Base-by-base conservation (phyloP, 208 protist genomes). In the Crithidia mellificae region DNA sequence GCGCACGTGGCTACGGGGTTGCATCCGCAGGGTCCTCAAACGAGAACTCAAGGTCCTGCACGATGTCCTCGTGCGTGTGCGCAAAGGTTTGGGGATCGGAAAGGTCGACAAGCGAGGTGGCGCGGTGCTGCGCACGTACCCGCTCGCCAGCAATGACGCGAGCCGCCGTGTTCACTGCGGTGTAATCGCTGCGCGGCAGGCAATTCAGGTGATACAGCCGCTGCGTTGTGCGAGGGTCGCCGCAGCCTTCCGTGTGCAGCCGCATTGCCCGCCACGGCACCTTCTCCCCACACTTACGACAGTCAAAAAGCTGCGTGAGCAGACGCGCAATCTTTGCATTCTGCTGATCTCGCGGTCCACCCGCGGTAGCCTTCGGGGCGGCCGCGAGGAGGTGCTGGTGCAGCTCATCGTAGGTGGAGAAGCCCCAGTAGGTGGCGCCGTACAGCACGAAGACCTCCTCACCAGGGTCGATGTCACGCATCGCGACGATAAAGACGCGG, bases 381-480 rank as follows among this genome's bases (percentile, higher is more conserved):
- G 44, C 22, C 46, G 32, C 59, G 1, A 20, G 0, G n/a, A 65
- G 39, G 55, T 59, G 34, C 46, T 72, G 50, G 9, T 63, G 34
- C 7, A 93, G 67, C 49, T 91, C 85, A 17, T 70, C 77, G 74
- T 96, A 96, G 9, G 87, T 88, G 27, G 80, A 74, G 52, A 83
- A 84, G 27, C 88, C 91, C 88, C 91, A 96, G 80, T 96, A 96
- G 25, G 77, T 85, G 25, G 88, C 83, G 20, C 91, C 91, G 74
- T 96, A 96, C 3, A 90, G 72, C 20, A 84, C 84, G 47, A 94
- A 87, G 34, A 96, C 50, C 74, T 96, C 91, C 63, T 96, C 91
- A 2, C 80, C 76, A 2, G 88, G 87, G 4, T 54, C 24, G 20
- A 96, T 79, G 62, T 94, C 88, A 34, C 91, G 84, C 8, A 74